Percentiles rank a stretch among this genome's conserved stretches.
These are phyloP conservation scores for Chaetomium olivaceum DNA, from an alignment of 2,329 filamentous ascomycete species.

Conservation along the genomic window DNA sequence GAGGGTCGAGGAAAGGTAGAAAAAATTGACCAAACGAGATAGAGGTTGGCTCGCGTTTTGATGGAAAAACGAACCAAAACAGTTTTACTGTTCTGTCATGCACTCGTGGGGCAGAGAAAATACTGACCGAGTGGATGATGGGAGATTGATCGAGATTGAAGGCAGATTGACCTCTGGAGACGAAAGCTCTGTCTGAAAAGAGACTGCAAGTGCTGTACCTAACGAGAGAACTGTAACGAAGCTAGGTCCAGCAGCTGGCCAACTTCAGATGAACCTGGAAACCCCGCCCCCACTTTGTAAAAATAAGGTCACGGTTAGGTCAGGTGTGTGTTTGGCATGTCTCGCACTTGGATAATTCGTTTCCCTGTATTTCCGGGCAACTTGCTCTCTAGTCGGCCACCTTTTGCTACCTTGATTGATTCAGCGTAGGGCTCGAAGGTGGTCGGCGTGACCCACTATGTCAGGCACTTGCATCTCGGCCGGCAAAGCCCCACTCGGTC, in stretches of 20 bases:
- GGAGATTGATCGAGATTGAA: background rate
- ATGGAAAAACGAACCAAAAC: background rate
- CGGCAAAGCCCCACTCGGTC: slow-evolving; percentile 6
- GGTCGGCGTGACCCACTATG: slow-evolving; percentile 8
- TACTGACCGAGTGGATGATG: background rate
- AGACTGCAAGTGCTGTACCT: background rate
- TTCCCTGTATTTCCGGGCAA: slow-evolving; percentile 5
- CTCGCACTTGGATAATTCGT: background rate
- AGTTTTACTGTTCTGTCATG: background rate
- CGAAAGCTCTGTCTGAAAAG: background rate
- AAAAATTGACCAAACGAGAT: background rate
- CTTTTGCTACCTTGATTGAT: slow-evolving; percentile 14
- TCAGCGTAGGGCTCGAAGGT: slow-evolving; percentile 8
- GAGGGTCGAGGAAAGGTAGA: background rate
- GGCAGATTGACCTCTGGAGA: background rate
- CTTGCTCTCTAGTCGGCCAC: background rate
- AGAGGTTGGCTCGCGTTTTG: background rate
- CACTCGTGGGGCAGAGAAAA: background rate
- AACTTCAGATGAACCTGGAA: background rate
- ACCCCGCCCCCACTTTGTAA: background rate
- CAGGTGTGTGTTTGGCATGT: background rate
- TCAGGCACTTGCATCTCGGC: background rate
- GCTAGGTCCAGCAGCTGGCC: slow-evolving; percentile 7
- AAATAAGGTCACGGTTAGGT: background rate
- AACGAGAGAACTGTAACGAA: background rate